Percentiles rank a stretch among this genome's conserved stretches.
phyloP scores from a whole-genome alignment of 805 yeast genomes.

The Spencermartinsiella europaea region DNA sequence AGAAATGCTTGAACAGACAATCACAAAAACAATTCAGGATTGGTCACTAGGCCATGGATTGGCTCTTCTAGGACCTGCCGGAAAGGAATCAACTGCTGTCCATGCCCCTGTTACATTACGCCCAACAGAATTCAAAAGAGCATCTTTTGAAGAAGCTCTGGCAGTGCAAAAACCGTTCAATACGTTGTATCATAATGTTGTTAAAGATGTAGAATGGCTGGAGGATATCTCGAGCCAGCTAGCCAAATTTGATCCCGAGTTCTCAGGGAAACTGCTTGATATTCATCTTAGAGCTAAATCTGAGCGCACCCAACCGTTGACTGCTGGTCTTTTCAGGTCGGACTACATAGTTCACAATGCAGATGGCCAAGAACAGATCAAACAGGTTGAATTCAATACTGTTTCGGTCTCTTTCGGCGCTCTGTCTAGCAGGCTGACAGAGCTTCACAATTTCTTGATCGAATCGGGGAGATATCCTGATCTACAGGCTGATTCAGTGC shows the following conservation, averaged over 20 bases:
- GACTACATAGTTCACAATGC: conserved; percentile 70
- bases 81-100: conserved; percentile 39
- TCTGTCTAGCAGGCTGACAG: conserved; percentile 71
- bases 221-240: conserved; percentile 44
- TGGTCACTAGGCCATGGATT: conserved; percentile 80
- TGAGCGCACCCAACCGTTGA: conserved; percentile 54
- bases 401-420: conserved; percentile 96
- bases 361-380: conserved; percentile 44
- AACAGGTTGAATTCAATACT: conserved; percentile 95
- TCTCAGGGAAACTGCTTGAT: conserved; percentile 74
- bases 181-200: conserved; percentile 63
- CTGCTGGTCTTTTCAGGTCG: conserved; percentile 82
- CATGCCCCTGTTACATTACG: conserved; percentile 84
- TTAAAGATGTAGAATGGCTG: conserved; percentile 61
- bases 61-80: conserved; percentile 69
- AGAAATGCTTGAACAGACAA: background rate
- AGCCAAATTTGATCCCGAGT: conserved; percentile 53
- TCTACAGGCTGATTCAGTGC: conserved; percentile 38
- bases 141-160: conserved; percentile 61
- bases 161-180: conserved; percentile 65
- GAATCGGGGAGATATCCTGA: conserved; percentile 34
- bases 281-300: conserved; percentile 44
- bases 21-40: conserved; percentile 42
- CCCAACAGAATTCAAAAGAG: conserved; percentile 82
- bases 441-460: conserved; percentile 55